phyloP scores from a whole-genome alignment of 495 filamentous ascomycete genomes.

The Xanthoparmelia taractica region DNA sequence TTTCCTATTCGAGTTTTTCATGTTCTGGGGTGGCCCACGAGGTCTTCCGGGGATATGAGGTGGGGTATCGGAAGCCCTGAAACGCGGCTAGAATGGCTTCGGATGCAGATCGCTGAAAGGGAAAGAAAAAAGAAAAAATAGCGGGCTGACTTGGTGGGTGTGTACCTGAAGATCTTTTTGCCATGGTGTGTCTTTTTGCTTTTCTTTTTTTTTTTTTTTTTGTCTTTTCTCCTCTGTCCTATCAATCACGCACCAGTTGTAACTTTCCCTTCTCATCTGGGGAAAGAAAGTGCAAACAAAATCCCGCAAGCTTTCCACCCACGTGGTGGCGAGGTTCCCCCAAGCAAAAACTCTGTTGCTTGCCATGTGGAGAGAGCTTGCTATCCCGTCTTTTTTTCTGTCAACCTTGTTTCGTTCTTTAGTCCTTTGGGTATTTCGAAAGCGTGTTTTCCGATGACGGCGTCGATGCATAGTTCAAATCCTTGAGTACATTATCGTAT shows the following conservation, averaged over 20 bases:
- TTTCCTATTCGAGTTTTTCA: neutral
- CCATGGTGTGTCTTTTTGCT: no score
- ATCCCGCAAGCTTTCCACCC: neutral
- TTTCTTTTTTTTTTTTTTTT: neutral
- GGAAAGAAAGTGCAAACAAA: neutral
- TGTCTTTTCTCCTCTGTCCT: neutral
- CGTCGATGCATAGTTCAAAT: no score
- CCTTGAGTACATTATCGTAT: no score
- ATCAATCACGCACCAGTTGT: neutral
- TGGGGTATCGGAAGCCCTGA: neutral
- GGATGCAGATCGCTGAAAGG: neutral
- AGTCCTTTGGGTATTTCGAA: no score
- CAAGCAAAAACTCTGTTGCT: neutral
- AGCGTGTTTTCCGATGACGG: no score
- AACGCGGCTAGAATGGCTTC: neutral
- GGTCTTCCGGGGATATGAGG: neutral
- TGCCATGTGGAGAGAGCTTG: neutral
- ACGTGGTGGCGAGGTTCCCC: neutral
- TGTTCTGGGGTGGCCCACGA: neutral
- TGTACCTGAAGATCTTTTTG: conserved; percentile 3
- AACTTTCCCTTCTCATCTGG: neutral
- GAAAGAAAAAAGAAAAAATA: neutral
- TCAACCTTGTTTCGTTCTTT: neutral
- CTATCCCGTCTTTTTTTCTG: no score
- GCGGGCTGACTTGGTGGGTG: neutral